Percentiles rank a stretch among this genome's conserved stretches.
These are phyloP conservation scores for Geosmithia flava DNA, from an alignment of 2,329 filamentous ascomycete species.

Conservation along the genomic window DNA sequence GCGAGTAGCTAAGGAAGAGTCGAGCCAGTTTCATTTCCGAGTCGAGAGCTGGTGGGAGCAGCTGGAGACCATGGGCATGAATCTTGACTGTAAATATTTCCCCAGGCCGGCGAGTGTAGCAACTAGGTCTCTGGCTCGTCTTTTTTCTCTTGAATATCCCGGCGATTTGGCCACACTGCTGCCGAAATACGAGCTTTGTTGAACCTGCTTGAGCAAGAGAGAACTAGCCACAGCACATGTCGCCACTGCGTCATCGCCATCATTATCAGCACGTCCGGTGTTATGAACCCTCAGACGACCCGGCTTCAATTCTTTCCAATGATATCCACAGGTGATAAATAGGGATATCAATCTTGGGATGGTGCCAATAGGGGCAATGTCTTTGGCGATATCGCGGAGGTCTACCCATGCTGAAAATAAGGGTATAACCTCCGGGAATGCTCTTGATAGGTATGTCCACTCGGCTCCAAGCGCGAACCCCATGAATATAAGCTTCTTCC, in stretches of 20 bases:
- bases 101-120: not conserved
- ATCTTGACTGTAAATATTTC: conserved; percentile 3
- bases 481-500: not conserved
- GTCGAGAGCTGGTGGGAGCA: conserved; percentile 3
- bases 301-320: conserved; percentile 3
- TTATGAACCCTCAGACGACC: not conserved
- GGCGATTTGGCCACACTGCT: conserved; percentile 3
- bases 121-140: not conserved
- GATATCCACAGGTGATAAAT: conserved; percentile 3
- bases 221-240: conserved; percentile 3
- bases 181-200: conserved; percentile 4
- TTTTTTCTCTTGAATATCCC: not conserved
- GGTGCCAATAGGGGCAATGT: conserved; percentile 2
- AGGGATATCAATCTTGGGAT: not conserved
- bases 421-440: conserved; percentile 2
- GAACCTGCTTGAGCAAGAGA: conserved; percentile 1
- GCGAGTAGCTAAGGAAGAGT: conserved; percentile 2
- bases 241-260: conserved; percentile 6
- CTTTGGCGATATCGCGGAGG: conserved; percentile 5
- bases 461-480: conserved; percentile 6
- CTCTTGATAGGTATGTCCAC: conserved; percentile 4
- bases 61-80: not conserved
- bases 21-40: conserved; percentile 4
- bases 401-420: conserved; percentile 7
- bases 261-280: conserved; percentile 5